Conservation (phyloP, 148 eudicot genomes). For the Persicaria tinctoria region DNA sequence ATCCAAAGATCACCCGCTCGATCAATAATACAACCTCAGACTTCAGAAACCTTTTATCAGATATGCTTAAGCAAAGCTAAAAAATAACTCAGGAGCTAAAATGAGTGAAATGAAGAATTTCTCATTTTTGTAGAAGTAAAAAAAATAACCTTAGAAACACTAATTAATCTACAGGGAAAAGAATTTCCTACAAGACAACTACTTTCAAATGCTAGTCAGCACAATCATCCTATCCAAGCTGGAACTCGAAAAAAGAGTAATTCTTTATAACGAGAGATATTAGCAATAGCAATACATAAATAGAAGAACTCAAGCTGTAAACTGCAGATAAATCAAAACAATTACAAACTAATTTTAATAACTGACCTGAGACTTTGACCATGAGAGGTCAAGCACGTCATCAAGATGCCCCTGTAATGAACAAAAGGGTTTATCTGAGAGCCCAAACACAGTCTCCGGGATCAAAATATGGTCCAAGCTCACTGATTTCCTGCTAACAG, state of each 20-base stretch:
- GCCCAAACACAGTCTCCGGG: slow-evolving; percentile 75
- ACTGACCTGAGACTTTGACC: slow-evolving; percentile 93
- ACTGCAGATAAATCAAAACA: neutral
- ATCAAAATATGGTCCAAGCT: slow-evolving; percentile 46
- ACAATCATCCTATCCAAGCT: neutral
- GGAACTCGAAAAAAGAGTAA: neutral
- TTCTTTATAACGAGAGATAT: neutral
- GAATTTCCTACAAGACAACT: neutral
- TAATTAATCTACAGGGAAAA: neutral
- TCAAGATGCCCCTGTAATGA: slow-evolving; percentile 83
- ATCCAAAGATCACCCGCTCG: neutral
- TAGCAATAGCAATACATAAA: neutral
- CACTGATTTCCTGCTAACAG: slow-evolving; percentile 67
- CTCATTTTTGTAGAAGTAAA: neutral
- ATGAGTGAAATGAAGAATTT: neutral
- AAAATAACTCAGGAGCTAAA: neutral
- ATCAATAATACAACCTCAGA: neutral
- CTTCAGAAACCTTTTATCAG: neutral
- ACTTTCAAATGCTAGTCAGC: neutral
- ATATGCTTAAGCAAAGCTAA: neutral
- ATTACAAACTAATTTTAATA: neutral
- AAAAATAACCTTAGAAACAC: neutral
- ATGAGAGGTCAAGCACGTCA: slow-evolving; percentile 91
- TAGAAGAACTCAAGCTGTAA: neutral
- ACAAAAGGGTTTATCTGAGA: slow-evolving; percentile 87